Conservation (phyloP, 495 filamentous ascomycete species). For the Lepidopterella palustris region DNA sequence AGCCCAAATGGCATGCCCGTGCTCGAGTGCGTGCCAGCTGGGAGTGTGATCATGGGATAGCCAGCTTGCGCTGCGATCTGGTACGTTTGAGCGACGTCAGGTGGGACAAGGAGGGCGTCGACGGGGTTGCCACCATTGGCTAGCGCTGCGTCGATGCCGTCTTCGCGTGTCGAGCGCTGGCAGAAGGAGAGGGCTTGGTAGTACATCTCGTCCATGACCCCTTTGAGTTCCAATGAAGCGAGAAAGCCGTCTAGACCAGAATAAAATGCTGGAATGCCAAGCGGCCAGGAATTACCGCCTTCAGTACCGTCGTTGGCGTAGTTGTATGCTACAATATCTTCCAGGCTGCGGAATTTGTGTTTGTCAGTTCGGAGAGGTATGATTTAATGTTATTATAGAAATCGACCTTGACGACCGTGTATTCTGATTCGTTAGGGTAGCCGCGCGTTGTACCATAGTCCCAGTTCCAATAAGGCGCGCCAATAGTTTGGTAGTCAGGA, state of each 20-base stretch:
- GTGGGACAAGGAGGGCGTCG: conserved; percentile 57
- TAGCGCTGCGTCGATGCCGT: conserved; percentile 64
- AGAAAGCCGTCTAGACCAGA: conserved; percentile 66
- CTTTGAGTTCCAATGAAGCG: conserved; percentile 52
- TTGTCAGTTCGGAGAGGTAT: conserved; percentile 59
- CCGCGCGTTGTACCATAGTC: conserved; percentile 59
- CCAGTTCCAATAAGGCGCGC: conserved; percentile 65
- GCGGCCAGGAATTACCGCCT: conserved; percentile 56
- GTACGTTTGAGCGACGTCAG: conserved; percentile 58
- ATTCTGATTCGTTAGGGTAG: conserved; percentile 63
- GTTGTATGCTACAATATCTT: conserved; percentile 63
- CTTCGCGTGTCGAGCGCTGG: conserved; percentile 51
- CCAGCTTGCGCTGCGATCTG: conserved; percentile 51
- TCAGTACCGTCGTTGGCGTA: conserved; percentile 58
- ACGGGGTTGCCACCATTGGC: conserved; percentile 41
- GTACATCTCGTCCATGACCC: conserved; percentile 60
- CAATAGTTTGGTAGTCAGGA: conserved; percentile 52
- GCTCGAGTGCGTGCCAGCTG: conserved; percentile 46
- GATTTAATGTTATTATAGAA: conserved; percentile 67
- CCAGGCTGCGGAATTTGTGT: conserved; percentile 56
- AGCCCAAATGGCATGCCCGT: conserved; percentile 68
- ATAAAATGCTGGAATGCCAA: conserved; percentile 54
- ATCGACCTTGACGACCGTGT: conserved; percentile 64
- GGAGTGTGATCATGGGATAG: conserved; percentile 65
- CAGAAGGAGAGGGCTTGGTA: conserved; percentile 56